phyloP scores from a whole-genome alignment of 768 basidiomycete genomes.

The Coprinopsis strossmayeri region DNA sequence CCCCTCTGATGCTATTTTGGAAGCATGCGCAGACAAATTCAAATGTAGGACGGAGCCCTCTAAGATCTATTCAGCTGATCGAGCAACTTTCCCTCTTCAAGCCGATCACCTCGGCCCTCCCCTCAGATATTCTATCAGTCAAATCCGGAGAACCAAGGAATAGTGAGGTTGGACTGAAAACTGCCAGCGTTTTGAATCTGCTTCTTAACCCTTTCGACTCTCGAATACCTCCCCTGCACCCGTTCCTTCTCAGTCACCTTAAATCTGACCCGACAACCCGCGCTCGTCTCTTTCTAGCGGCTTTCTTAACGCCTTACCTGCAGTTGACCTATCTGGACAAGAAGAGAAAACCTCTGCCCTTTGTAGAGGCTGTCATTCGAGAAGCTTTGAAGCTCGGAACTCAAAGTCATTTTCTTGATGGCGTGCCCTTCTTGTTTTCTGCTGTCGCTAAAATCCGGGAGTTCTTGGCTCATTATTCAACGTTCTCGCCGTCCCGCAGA shows the following conservation, averaged over 20 bases:
- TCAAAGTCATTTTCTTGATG: constrained; percentile 72
- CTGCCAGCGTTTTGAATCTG: constrained; percentile 51
- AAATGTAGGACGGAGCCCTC: constrained; percentile 61
- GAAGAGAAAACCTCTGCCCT: constrained; percentile 55
- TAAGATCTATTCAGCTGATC: constrained; percentile 71
- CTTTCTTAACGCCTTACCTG: constrained; percentile 67
- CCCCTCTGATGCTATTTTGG: neutral
- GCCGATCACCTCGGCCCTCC: constrained; percentile 46
- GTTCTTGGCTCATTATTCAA: constrained; percentile 17
- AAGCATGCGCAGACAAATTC: neutral
- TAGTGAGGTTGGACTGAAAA: constrained; percentile 39
- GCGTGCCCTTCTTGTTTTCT: constrained; percentile 59
- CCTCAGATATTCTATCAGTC: constrained; percentile 31
- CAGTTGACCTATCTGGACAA: constrained; percentile 51
- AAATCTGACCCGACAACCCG: constrained; percentile 30
- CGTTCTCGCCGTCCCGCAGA: neutral
- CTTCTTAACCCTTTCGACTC: constrained; percentile 30
- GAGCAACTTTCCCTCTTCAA: constrained; percentile 64
- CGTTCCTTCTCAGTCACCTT: constrained; percentile 34
- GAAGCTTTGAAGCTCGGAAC: constrained; percentile 82
- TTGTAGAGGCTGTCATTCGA: constrained; percentile 65
- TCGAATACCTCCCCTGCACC: constrained; percentile 39
- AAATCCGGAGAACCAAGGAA: constrained; percentile 40
- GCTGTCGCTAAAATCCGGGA: constrained; percentile 40
- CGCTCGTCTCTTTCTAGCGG: constrained; percentile 73